Percentiles rank a stretch among this genome's conserved stretches.
These are phyloP conservation scores for Endothia cerciana DNA, from an alignment of 2,329 filamentous ascomycete genomes.

Conservation along the genomic window DNA sequence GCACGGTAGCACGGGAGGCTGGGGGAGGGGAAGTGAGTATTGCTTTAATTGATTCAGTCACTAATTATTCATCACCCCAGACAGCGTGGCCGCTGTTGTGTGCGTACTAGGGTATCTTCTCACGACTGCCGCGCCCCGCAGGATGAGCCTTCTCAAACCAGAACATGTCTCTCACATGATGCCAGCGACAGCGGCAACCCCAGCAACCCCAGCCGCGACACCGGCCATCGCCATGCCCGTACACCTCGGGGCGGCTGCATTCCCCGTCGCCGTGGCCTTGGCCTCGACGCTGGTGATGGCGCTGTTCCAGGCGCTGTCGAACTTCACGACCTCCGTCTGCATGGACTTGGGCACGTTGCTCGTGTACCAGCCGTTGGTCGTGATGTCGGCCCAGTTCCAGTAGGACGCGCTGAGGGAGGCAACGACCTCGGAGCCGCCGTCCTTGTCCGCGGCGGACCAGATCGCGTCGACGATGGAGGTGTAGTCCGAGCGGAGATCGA, in stretches of 20 bases:
- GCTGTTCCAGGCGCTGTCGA: conserved; percentile 26
- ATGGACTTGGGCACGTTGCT: conserved; percentile 22
- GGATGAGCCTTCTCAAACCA: too few species aligned
- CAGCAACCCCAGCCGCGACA: conserved; percentile 24
- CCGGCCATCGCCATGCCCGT: conserved; percentile 24
- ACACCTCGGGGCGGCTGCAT: conserved; percentile 24
- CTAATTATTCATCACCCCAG: background rate
- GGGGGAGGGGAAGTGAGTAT: too few species aligned
- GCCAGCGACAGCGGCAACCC: conserved; percentile 25
- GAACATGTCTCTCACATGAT: conserved; percentile 18
- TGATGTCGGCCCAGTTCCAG: conserved; percentile 30
- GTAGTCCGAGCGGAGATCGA: conserved; percentile 29
- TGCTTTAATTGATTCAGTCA: too few species aligned
- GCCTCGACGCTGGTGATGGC: conserved; percentile 29
- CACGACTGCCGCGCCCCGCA: too few species aligned
- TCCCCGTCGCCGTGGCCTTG: conserved; percentile 17
- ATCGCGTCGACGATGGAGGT: conserved; percentile 30
- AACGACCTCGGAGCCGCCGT: conserved; percentile 23
- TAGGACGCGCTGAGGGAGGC: conserved; percentile 25
- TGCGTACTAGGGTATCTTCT: too few species aligned
- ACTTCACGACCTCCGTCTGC: conserved; percentile 27
- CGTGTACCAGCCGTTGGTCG: conserved; percentile 30
- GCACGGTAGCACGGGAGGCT: too few species aligned
- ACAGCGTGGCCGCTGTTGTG: background rate
- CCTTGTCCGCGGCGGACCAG: conserved; percentile 27